Evolutionary conservation across 2,329 filamentous ascomycete species (phyloP), one percentile per base, ranked within the genome.

Genomic region (Fusarium algeriense): DNA sequence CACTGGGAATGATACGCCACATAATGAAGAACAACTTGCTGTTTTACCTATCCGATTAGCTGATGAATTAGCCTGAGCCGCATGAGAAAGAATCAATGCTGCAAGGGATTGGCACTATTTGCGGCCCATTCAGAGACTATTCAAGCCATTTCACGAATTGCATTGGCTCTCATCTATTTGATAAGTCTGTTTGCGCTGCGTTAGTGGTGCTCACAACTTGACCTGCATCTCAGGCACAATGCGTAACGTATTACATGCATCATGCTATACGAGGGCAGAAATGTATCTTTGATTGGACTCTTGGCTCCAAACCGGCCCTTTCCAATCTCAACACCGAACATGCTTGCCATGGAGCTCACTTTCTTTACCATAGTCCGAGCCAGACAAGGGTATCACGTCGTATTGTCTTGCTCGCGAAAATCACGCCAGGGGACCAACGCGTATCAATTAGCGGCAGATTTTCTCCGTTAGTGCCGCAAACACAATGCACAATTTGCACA

Each of bases 381-480:
- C 17, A 43, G 37, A 45, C 9, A 43, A 38, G 17, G 32, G 7
- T 49, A 48, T 44, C 64, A 55, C 64, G 64, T 67, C 26, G 12
- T 30, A n/a, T 17, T 30, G 34, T 17, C 34, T 28, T 34, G n/a
- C 30, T 60, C 69, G 44, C 64, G 52, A 72, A 58, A 60, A 17
- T 37, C 8, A 67, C 60, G 69, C 69, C 52, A 57, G 34, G 34
- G 23, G 14, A 28, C 38, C 19, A 34, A 69, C 69, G 50, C 59
- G 69, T 57, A 20, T 45, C 37, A 32, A 35, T 48, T 38, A 49
- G 46, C 54, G 54, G 26, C 12, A 30, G 17, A 20, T 40, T 28
- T 34, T 41, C 28, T 67, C 40, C 19, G n/a, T 28, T 13, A 11
- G 34, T 17, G 20, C 10, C 28, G 54, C 44, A 28, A 43, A 37